Percentiles rank a stretch among this genome's conserved stretches.
phyloP scores from a whole-genome alignment of 1,284 basidiomycete genomes.

The Phylloporus sp. region DNA sequence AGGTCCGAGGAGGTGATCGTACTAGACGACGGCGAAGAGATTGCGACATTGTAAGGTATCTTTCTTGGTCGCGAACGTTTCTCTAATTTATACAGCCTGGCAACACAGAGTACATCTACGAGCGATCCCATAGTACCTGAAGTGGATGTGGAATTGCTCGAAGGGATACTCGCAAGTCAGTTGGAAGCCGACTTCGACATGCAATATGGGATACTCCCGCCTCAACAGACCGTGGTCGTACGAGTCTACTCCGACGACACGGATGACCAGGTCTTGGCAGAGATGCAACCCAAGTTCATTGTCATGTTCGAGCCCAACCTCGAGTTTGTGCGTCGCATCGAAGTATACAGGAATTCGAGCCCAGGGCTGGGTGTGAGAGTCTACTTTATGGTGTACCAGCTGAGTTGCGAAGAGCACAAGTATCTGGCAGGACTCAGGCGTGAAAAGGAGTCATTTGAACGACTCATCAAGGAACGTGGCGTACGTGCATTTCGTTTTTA shows the following conservation, averaged over 20 bases:
- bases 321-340: slow-evolving; percentile 90
- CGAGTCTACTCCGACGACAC: slow-evolving; percentile 91
- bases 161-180: slow-evolving; percentile 31
- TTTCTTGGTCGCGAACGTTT: not conserved
- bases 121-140: slow-evolving; percentile 25
- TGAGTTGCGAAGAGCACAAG: slow-evolving; percentile 95
- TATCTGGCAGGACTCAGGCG: slow-evolving; percentile 88
- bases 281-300: slow-evolving; percentile 90
- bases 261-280: slow-evolving; percentile 88
- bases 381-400: slow-evolving; percentile 93
- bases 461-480: slow-evolving; percentile 89
- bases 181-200: slow-evolving; percentile 65
- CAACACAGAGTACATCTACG: slow-evolving; percentile 16
- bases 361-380: slow-evolving; percentile 86
- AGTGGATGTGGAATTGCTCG: slow-evolving; percentile 38
- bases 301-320: slow-evolving; percentile 96
- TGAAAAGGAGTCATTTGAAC: slow-evolving; percentile 96
- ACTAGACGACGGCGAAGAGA: slow-evolving; percentile 53
- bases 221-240: slow-evolving; percentile 85
- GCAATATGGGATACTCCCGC: slow-evolving; percentile 81
- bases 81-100: slow-evolving; percentile 19
- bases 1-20: slow-evolving; percentile 44
- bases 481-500: slow-evolving; percentile 52
- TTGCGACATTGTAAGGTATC: slow-evolving; percentile 28
- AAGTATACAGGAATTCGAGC: slow-evolving; percentile 87